Base-by-base conservation (phyloP, 1,139 yeast species). In the Yamadazyma atlantica region DNA sequence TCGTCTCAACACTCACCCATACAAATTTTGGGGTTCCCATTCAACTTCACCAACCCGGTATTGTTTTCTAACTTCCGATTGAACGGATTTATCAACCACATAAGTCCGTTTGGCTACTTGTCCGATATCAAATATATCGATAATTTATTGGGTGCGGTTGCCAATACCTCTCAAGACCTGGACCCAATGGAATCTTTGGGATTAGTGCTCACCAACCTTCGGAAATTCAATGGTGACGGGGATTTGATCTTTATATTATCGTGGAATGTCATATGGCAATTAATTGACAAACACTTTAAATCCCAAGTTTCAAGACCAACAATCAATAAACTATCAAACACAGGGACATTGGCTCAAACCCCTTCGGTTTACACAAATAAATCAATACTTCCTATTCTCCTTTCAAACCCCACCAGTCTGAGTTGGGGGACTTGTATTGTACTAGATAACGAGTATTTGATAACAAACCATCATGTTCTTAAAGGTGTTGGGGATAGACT, bases 71-170 rank as follows among this genome's bases (percentile, higher is more conserved):
- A 70, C 29, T 80, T 76, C 48, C 44, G 51, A 13, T 58, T 77
- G 4, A 51, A 56, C 11, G 86, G 85, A 0, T 56, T 62, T n/a
- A 47, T 79, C 3, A 70, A 71, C 41, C 67, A 57, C 13, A 51
- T 56, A 12, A 36, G 36, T 16, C 23, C 10, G 25, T 35, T 44
- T 16, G 68, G 63, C 3, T 70, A 66, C 41, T 58, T 82, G 5
- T 59, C 75, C 15, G 90, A 83, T 51, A 55, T 70, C 3, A 69
- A 75, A 45, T 83, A 71, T 48, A 53, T 83, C 40, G 88, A 82
- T 34, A 82, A 83, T 43, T 78, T 78, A 75, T 66, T 70, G n/a
- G 89, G 89, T 1, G 85, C 81, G 0, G 43, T 72, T 2, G 84
- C 66, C 10, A 41, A 1, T 26, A 14, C 6, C 9, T 19, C 22